Evolutionary conservation across 129 eudicot genomes (phyloP).

Genomic region (Kitagawia praeruptora): DNA sequence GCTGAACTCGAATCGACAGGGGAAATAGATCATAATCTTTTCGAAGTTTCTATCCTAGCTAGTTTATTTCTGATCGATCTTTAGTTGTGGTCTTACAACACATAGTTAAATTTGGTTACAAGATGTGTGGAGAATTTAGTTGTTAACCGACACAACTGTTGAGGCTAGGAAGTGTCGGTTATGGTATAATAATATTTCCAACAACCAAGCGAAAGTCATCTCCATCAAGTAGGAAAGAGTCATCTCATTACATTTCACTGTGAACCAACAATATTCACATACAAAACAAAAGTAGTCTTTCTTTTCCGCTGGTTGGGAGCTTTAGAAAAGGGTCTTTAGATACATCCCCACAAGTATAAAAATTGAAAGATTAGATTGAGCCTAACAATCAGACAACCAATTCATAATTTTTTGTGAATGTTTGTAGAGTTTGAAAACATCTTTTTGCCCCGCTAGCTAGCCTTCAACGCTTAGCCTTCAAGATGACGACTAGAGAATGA

Average conservation of each 20-base stretch:
- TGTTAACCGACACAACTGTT: neutral
- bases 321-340: neutral
- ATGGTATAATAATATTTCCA: neutral
- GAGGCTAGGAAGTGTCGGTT: neutral
- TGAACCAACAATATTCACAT: neutral
- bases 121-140: neutral
- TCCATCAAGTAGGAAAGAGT: constrained; percentile 2
- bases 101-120: neutral
- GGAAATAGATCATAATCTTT: no score
- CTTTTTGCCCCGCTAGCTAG: no score
- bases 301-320: neutral
- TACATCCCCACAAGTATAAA: neutral
- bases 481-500: no score
- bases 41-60: no score
- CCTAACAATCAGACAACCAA: no score
- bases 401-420: no score
- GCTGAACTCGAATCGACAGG: no score
- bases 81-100: neutral
- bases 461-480: no score
- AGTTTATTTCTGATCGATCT: no score
- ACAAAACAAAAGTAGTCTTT: neutral
- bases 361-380: no score
- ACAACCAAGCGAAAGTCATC: neutral
- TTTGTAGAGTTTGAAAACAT: no score
- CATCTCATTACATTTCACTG: neutral